Percentiles rank a stretch among this genome's conserved stretches.
These are phyloP conservation scores for Lodderomyces parapsilosis DNA, from an alignment of 1,139 yeast species.

Conservation along the genomic window DNA sequence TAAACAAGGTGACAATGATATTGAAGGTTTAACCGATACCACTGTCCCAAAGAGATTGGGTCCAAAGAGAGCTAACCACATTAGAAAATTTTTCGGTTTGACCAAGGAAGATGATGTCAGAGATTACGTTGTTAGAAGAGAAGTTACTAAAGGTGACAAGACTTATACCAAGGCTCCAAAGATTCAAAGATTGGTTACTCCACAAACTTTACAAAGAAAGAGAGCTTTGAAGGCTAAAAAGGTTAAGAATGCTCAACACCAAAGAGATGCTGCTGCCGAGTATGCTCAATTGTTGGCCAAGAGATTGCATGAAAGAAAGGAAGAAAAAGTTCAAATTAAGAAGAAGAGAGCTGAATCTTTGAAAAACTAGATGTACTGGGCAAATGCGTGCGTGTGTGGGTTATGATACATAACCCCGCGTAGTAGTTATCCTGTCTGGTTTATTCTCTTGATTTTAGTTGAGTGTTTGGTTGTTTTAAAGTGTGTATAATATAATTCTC, in stretches of 20 bases:
- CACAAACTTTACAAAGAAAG: constrained; percentile 99
- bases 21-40: constrained; percentile 92
- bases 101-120: constrained; percentile 95
- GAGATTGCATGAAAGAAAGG: constrained; percentile 98
- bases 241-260: constrained; percentile 96
- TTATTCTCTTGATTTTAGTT: neutral
- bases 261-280: constrained; percentile 99
- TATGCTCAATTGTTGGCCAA: constrained; percentile 98
- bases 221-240: constrained; percentile 93
- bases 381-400: neutral
- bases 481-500: constrained; percentile 2
- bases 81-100: constrained; percentile 98
- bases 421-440: neutral
- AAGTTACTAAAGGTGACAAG: constrained; percentile 96
- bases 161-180: constrained; percentile 99
- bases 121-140: constrained; percentile 98
- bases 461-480: neutral
- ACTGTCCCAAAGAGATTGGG: constrained; percentile 98
- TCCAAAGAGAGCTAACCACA: constrained; percentile 99
- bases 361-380: constrained; percentile 11
- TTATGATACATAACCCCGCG: too few species aligned
- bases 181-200: constrained; percentile 99
- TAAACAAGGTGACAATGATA: constrained; percentile 96
- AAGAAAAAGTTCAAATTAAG: constrained; percentile 96
- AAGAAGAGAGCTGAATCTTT: constrained; percentile 98